Conservation (phyloP, 2,329 filamentous ascomycete genomes). For the Verticillium nonalfalfae region DNA sequence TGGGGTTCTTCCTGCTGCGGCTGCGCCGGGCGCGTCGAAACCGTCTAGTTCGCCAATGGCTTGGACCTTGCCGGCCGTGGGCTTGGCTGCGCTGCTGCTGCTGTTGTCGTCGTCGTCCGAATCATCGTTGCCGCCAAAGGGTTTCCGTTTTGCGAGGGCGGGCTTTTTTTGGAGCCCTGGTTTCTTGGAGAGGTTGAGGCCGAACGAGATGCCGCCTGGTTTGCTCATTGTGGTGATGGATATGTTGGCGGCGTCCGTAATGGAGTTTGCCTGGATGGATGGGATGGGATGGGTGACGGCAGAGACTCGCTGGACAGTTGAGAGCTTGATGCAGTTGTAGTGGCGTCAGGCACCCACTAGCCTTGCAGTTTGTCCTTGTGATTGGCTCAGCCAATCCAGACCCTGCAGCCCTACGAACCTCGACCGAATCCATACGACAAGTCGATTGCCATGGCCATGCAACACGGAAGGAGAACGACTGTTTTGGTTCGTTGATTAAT, state of each 20-base stretch:
- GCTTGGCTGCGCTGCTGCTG: slow-evolving; percentile 9
- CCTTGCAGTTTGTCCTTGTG: background rate
- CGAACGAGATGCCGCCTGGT: slow-evolving; percentile 38
- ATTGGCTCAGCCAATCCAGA: background rate
- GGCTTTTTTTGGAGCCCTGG: slow-evolving; percentile 44
- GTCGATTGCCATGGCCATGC: too few species aligned
- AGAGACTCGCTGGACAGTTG: background rate
- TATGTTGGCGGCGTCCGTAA: background rate
- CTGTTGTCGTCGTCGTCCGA: slow-evolving; percentile 35
- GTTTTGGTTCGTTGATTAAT: background rate
- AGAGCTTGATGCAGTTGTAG: background rate
- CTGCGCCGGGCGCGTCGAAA: slow-evolving; percentile 22
- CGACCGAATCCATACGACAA: background rate
- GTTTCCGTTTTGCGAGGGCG: slow-evolving; percentile 42
- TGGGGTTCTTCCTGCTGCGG: slow-evolving; percentile 12
- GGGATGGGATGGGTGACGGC: background rate
- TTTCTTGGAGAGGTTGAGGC: slow-evolving; percentile 57
- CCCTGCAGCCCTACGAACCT: background rate
- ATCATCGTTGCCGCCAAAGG: slow-evolving; percentile 53
- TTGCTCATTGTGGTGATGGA: slow-evolving; percentile 33
- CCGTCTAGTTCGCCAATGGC: slow-evolving; percentile 57
- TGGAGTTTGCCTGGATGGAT: background rate
- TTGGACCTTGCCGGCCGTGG: slow-evolving; percentile 34
- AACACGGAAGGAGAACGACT: background rate
- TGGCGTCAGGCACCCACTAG: background rate